A percentile compares a stretch with the other conserved stretches of the same genome.
Conservation (phyloP, 1,139 yeast genomes). For the Geotrichum candidum region DNA sequence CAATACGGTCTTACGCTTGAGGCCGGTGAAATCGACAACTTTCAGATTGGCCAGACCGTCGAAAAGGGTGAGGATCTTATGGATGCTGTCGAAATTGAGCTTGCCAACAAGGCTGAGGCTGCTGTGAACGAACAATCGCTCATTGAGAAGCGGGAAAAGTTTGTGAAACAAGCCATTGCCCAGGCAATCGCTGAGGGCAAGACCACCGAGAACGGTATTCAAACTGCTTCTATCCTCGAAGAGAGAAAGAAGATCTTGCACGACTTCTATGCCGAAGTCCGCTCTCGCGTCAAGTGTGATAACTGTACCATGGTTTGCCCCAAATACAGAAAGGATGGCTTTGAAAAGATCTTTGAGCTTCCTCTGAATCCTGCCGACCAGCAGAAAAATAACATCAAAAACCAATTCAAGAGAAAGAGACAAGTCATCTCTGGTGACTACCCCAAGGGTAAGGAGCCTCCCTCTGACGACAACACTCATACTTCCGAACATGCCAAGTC, state of each 20-base stretch:
- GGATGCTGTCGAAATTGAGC: conserved; percentile 24
- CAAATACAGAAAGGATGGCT: conserved; percentile 89
- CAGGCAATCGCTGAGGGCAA: conserved; percentile 76
- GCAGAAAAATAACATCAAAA: conserved; percentile 47
- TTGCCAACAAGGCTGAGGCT: conserved; percentile 28
- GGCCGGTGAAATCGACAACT: conserved; percentile 62
- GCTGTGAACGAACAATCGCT: conserved; percentile 37
- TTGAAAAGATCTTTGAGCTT: conserved; percentile 84
- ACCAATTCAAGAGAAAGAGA: conserved; percentile 46
- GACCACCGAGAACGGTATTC: conserved; percentile 58
- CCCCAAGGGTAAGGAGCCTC: conserved; percentile 8
- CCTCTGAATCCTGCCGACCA: conserved; percentile 73
- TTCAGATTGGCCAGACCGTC: conserved; percentile 39
- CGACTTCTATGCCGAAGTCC: conserved; percentile 65
- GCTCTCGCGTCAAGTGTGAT: conserved; percentile 81
- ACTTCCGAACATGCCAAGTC: conserved; percentile 26
- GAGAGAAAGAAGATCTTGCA: conserved; percentile 76
- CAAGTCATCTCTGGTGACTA: conserved; percentile 62
- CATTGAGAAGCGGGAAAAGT: conserved; percentile 56
- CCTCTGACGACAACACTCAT: conserved; percentile 19
- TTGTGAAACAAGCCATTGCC: conserved; percentile 63
- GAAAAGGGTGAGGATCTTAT: conserved; percentile 4
- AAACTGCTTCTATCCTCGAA: conserved; percentile 79
- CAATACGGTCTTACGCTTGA: conserved; percentile 88
- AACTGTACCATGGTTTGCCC: conserved; percentile 96